phyloP scores from a whole-genome alignment of 495 filamentous ascomycete species.

The Penicillium herquei region DNA sequence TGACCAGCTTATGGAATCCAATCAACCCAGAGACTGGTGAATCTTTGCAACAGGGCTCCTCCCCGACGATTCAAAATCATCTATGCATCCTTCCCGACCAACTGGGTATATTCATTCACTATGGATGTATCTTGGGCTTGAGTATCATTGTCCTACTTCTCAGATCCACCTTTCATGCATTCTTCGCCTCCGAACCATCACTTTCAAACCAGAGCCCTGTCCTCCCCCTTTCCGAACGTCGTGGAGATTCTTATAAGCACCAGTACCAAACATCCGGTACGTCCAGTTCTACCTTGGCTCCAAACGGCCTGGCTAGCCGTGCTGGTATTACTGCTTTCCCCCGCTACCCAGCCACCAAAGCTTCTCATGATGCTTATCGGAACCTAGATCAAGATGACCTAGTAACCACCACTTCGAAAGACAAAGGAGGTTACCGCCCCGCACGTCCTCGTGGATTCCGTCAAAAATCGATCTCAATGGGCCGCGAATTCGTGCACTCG shows the following conservation, averaged over 20 bases:
- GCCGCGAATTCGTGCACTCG: constrained; percentile 25
- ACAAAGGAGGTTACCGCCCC: constrained; percentile 18
- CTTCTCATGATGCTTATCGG: constrained; percentile 25
- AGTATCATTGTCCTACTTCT: constrained; percentile 59
- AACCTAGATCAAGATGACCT: constrained; percentile 25
- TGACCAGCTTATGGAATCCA: constrained; percentile 91
- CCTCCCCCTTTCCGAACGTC: constrained; percentile 40
- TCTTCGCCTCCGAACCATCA: constrained; percentile 17
- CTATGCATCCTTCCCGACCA: constrained; percentile 92
- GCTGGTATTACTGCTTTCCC: constrained; percentile 23
- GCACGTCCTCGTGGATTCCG: constrained; percentile 8
- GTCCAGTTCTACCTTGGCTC: constrained; percentile 37
- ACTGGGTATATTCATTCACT: constrained; percentile 75
- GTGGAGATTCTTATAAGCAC: constrained; percentile 14
- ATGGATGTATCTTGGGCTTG: constrained; percentile 59
- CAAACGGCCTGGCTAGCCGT: constrained; percentile 35
- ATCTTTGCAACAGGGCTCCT: constrained; percentile 38
- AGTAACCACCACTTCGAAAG: constrained; percentile 21
- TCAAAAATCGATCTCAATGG: constrained; percentile 13
- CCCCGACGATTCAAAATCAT: constrained; percentile 74
- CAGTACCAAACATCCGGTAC: constrained; percentile 35
- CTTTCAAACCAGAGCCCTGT: constrained; percentile 18
- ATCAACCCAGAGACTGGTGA: constrained; percentile 62
- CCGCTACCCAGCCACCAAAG: constrained; percentile 24
- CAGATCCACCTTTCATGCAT: constrained; percentile 55